Conservation (phyloP, 352 stramenopile genomes). For the Globisporangium spinosum region DNA sequence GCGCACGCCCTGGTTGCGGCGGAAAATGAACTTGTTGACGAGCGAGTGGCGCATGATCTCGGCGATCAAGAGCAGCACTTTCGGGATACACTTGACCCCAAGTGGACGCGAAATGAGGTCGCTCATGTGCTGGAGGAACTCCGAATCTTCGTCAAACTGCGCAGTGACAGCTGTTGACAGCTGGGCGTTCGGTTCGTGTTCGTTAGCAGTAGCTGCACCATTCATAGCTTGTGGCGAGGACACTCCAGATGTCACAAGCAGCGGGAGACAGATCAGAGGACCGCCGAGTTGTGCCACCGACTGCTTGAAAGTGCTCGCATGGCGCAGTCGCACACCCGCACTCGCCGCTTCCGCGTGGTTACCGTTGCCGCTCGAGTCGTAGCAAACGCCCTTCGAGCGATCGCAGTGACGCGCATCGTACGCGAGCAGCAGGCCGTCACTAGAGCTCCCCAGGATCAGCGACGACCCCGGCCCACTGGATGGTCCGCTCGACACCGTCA, state of each 20-base stretch:
- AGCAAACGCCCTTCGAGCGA: slow-evolving; percentile 54
- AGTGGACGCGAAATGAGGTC: slow-evolving; percentile 72
- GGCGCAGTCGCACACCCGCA: slow-evolving; percentile 51
- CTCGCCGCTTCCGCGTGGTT: slow-evolving; percentile 56
- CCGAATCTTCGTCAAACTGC: slow-evolving; percentile 73
- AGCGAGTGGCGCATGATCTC: slow-evolving; percentile 86
- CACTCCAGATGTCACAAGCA: slow-evolving; percentile 39
- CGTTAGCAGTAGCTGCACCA: not conserved
- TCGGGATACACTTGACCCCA: slow-evolving; percentile 60
- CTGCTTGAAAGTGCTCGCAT: slow-evolving; percentile 72
- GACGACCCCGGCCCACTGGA: slow-evolving; percentile 18
- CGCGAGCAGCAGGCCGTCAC: slow-evolving; percentile 54
- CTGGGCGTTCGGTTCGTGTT: not conserved
- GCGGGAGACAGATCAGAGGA: slow-evolving; percentile 56
- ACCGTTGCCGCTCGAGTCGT: slow-evolving; percentile 68
- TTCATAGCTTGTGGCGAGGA: not conserved
- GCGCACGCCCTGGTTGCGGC: slow-evolving; percentile 69
- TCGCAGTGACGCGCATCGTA: slow-evolving; percentile 70
- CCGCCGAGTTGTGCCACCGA: slow-evolving; percentile 61
- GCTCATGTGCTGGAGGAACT: slow-evolving; percentile 73
- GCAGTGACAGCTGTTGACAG: slow-evolving; percentile 21
- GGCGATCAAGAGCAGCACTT: slow-evolving; percentile 71
- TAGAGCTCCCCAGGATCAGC: slow-evolving; percentile 27
- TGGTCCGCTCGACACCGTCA: slow-evolving; percentile 22
- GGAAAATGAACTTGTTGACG: slow-evolving; percentile 87